Base-by-base conservation (phyloP, 345 rosid genomes). In the Raphanus raphanistrum region DNA sequence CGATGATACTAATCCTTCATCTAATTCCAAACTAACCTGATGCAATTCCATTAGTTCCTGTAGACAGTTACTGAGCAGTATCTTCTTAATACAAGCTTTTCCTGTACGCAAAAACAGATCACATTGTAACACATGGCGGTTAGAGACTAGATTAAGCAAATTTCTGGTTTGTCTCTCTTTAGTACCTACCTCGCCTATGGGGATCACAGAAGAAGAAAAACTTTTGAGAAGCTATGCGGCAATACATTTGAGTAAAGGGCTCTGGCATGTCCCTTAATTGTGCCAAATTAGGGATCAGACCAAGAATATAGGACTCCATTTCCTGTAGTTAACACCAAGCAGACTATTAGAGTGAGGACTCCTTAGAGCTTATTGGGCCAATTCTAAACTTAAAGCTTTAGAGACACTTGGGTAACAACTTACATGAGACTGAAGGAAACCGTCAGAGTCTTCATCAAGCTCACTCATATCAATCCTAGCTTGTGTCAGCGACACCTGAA, bases 391-490 rank as follows among this genome's bases (percentile, higher is more conserved):
- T 55, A n/a, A 63, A 63, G 55, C 63, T 64, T 52, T 64, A 35
- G 35, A 70, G 68, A 31, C 55, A 69, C 33, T 74, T 62, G 67
- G 41, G 35, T 70, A n/a, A n/a, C n/a, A n/a, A 69, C 79, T 73
- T 87, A 96, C 99, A 83, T 86, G 84, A 83, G 92, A 76, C 68
- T 89, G 98, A 80, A 96, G 98, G 79, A 96, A 96, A 80, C 99
- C 99, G 81, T 96, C 99, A 74, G 98, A 93, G 82, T 93, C 99
- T 82, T 96, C 97, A 55, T 93, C 99, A 57, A 96, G 96, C 84
- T 96, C 99, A 78, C 99, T 96, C 99, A 93, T 96, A 77, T 93
- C 98, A 71, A 96, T 96, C 84, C 98, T 91, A 68, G 99, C 99
- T 81, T 93, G 97, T 64, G 99, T 93, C 78, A 96, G 92, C 12